Conservation (phyloP, 2,329 filamentous ascomycete genomes). For the Epichloe elymi region DNA sequence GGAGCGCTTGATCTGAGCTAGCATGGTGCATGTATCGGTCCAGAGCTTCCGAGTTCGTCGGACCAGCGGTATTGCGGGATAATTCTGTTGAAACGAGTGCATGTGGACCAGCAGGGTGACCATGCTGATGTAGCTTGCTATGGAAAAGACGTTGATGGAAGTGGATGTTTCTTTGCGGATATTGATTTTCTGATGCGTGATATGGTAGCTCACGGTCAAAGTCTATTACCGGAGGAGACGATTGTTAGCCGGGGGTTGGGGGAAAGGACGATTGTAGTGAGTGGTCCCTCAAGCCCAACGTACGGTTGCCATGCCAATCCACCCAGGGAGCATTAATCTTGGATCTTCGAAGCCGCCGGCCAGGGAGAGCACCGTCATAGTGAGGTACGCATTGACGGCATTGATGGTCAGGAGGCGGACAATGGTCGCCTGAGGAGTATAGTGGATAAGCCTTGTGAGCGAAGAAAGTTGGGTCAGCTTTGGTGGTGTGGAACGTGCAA, state of each 20-base stretch:
- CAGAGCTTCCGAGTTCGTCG: slow-evolving; percentile 23
- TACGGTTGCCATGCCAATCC: slow-evolving; percentile 67
- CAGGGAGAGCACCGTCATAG: slow-evolving; percentile 57
- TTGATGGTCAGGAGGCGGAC: slow-evolving; percentile 67
- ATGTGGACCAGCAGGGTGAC: slow-evolving; percentile 53
- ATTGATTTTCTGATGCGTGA: slow-evolving; percentile 65
- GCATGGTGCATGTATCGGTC: slow-evolving; percentile 20
- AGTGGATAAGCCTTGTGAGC: slow-evolving; percentile 61
- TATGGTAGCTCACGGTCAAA: slow-evolving; percentile 61
- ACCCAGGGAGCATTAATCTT: slow-evolving; percentile 59
- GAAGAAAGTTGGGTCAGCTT: not conserved
- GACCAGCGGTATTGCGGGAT: slow-evolving; percentile 46
- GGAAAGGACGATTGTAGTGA: too few species aligned
- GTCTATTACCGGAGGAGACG: slow-evolving; percentile 32
- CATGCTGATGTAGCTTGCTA: slow-evolving; percentile 67
- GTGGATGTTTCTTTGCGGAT: slow-evolving; percentile 69
- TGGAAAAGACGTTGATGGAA: slow-evolving; percentile 64
- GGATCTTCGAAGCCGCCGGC: slow-evolving; percentile 58
- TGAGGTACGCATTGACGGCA: slow-evolving; percentile 61
- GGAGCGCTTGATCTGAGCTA: slow-evolving; percentile 17
- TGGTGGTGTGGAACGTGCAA: not conserved
- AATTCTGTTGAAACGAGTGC: slow-evolving; percentile 47
- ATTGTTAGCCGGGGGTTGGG: not conserved
- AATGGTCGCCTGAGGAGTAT: slow-evolving; percentile 68
- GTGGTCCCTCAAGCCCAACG: slow-evolving; percentile 11